Evolutionary conservation across 306 rosid genomes (phyloP).

Genomic region (Vigna trinervia): DNA sequence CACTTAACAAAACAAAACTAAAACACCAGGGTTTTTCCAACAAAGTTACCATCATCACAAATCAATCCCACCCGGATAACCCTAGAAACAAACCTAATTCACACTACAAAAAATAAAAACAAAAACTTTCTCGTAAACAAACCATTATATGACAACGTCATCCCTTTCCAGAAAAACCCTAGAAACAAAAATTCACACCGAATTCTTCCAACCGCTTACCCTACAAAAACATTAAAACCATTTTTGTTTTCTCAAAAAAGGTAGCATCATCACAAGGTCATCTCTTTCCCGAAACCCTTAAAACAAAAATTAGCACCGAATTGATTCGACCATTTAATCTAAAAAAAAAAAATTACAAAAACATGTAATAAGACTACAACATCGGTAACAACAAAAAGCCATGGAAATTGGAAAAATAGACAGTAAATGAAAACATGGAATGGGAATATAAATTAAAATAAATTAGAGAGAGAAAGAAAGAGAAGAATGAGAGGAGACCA

Average conservation of each 20-base stretch:
- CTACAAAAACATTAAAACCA: neutral
- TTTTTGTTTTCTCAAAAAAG: too few relatives aligned
- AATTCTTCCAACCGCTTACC: conserved; percentile 7
- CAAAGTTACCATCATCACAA: neutral
- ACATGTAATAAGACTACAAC: too few relatives aligned
- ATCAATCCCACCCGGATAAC: neutral
- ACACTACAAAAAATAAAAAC: too few relatives aligned
- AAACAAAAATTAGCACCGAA: neutral
- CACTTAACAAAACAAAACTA: too few relatives aligned
- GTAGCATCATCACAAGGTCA: neutral
- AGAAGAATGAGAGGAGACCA: conserved; percentile 53
- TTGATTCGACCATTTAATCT: neutral
- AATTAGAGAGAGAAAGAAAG: neutral
- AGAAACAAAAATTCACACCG: conserved; percentile 31
- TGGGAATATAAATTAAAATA: neutral
- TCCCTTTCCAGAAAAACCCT: conserved; percentile 38
- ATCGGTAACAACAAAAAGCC: neutral
- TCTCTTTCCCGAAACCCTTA: neutral
- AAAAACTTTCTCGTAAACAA: neutral
- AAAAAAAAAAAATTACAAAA: too few relatives aligned
- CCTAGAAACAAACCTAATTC: neutral
- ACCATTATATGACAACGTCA: neutral
- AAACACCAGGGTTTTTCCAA: neutral
- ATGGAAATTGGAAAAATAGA: neutral
- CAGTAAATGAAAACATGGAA: neutral